Base-by-base conservation (phyloP, 345 rosid species). In the Crucihimalaya himalaica region DNA sequence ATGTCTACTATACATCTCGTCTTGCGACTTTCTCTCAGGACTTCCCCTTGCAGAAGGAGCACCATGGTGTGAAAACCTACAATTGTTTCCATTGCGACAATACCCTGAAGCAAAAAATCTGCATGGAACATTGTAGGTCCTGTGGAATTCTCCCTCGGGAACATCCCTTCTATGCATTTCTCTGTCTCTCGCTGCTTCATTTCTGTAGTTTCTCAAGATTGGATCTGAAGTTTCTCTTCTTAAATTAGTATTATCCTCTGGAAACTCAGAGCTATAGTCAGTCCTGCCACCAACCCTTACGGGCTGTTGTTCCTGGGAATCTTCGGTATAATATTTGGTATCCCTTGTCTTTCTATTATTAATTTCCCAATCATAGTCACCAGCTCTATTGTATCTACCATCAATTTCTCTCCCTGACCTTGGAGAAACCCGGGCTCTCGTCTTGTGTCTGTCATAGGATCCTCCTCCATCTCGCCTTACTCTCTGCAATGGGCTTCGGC, bases 351-450 rank as follows among this genome's bases (percentile, higher is more conserved):
- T 87, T 68, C 86, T 78, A 27, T 74, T 83, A 79, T 84, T 80
- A 75, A 50, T 72, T 43, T 89, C 96, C 89, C 89, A 81, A 37
- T 70, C 82, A 74, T 82, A 84, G 71, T 81, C 88, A 61, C 62
- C 83, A 68, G 86, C 90, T 80, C 91, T 91, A 75, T 88, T 81
- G 84, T 95, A 89, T 81, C 92, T 86, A 58, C 95, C 95, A 80
- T 68, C 67, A 81, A 80, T 81, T 42, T 94, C 95, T 80, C 84
- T 89, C 63, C 90, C 89, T 74, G 86, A 47, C 78, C 74, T 83
- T 66, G 80, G 70, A 18, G 90, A 77, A 69, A 70, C 63, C 27
- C 84, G 83, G 31, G 86, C 73, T 84, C 90, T 83, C 74, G 80
- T 72, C 83, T 84, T 81, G 66, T 61, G 83, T 80, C 87, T 83